Conservation (phyloP, 495 filamentous ascomycete genomes). For the Xanthoparmelia taractica region DNA sequence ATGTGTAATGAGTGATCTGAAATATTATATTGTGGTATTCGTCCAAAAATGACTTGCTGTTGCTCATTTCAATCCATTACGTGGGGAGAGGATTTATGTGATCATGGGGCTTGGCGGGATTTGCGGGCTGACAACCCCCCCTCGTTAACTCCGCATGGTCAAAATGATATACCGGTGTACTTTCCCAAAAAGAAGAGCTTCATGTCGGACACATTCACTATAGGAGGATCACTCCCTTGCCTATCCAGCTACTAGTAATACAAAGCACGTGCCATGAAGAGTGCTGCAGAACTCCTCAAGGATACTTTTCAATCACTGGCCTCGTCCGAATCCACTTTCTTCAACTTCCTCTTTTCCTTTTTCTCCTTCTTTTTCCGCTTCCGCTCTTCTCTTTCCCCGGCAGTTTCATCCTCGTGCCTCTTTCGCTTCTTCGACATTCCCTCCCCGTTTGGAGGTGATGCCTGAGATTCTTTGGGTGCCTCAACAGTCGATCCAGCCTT, state of each 20-base stretch:
- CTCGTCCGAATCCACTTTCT: slow-evolving; percentile 47
- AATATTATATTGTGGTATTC: neutral
- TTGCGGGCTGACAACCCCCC: neutral
- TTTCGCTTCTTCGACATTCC: slow-evolving; percentile 62
- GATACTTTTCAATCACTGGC: slow-evolving; percentile 36
- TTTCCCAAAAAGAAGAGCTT: no score
- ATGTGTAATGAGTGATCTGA: neutral
- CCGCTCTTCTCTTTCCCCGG: slow-evolving; percentile 65
- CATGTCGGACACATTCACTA: neutral
- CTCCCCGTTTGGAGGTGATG: slow-evolving; percentile 10
- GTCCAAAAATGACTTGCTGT: neutral
- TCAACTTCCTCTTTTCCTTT: slow-evolving; percentile 44
- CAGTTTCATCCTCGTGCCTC: slow-evolving; percentile 71
- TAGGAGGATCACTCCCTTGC: neutral
- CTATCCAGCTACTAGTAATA: neutral
- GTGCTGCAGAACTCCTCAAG: neutral
- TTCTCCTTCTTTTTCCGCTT: neutral
- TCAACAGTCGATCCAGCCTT: neutral
- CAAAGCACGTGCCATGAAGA: neutral
- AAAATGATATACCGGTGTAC: neutral
- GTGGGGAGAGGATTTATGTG: no score
- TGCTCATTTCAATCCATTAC: neutral
- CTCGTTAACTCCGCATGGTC: neutral
- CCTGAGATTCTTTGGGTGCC: slow-evolving; percentile 6
- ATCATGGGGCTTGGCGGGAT: neutral